Evolutionary conservation across 2,329 filamentous ascomycete genomes (phyloP), one percentile per base, ranked within the genome.

Genomic region (Penicillium digitatum): DNA sequence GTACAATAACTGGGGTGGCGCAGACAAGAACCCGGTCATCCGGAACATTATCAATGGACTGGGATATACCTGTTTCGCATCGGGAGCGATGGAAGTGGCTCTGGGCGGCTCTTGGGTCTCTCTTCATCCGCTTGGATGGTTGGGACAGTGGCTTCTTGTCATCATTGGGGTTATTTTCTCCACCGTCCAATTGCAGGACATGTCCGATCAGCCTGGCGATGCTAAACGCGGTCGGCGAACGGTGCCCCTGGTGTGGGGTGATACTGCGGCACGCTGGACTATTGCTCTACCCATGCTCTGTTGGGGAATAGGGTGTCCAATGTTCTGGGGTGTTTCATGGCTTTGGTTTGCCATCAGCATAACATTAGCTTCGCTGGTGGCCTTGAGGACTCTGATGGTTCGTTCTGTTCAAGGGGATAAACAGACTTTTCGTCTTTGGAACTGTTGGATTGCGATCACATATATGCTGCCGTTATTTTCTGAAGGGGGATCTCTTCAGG

Each of bases 151-250:
- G 59, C 45, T 48, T 24, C 35, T 55, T 27, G 48, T 64, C n/a
- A 50, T 61, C 14, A 53, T 56, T 8, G 49, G 29, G 5, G 56
- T 72, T 8, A 63, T 75, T 14, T 57, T 63, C n/a, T 72, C 69
- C 0, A 76, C 73, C 0, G 61, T 76, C 14, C 73, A 75, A 8
- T 56, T 70, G 0, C 72, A 75, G 51, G 74, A 76, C 44, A 63
- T 76, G 34, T 63, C 67, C 3, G 74, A 76, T 48, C 67, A 65
- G 42, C 58, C 61, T 10, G 72, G 72, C 0, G 72, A 74, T 49
- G 40, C 55, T 0, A 45, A 52, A 14, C 44, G 55, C 7, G 57
- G 48, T 40, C 61, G 58, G 66, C 48, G 40, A 0, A 64, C 62
- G 0, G n/a, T 57, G n/a, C 59, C 59, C 3, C 34, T 62, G 1